Evolutionary conservation across 176 grass and related monocot species (phyloP), one percentile per base, ranked within the genome.

Genomic region (Aegilops umbellulata): DNA sequence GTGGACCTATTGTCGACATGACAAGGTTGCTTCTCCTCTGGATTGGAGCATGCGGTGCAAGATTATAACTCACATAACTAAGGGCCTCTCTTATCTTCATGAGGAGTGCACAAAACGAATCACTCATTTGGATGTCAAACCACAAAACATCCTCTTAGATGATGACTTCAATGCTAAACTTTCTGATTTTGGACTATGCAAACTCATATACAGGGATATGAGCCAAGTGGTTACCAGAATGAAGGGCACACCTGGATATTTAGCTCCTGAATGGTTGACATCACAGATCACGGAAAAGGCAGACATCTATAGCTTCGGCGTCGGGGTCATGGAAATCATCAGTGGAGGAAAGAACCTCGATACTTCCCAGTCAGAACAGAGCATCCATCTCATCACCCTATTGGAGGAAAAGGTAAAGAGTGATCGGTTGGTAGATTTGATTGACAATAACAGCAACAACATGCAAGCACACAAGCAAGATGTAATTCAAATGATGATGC

Each of bases 401-500:
- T 69, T 69, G 32, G 66, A 69, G 4, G 32, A 72, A 72, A 72
- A 72, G 36, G 69, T 72, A 1, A 72, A 72, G 36, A 42, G 6
- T 44, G 36, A 72, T 25, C 36, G 12, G 9, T 44, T 72, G 69
- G 36, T 15, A 42, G 69, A 72, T 15, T 72, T 72, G 36, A 72
- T 44, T 72, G 69, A 44, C 69, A 72, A 44, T 42, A 44, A 25
- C 11, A 72, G 36, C 14, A 24, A 72, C 1, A 12, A 72, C n/a
- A 72, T 72, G 69, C 69, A 72, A 72, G 36, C 36, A 72, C 69
- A 72, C 36, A 44, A 25, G 69, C 11, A 44, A 25, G 69, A 72
- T 25, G 69, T 22, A 44, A 72, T 72, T 2, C 36, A 44, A 8
- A 74, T 90, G 69, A 87, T 93, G 46, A 26, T 65, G 10, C 85